Percentiles rank a stretch among this genome's conserved stretches.
These are phyloP conservation scores for Saccharomycopsis sp. DNA, from an alignment of 805 yeast genomes.

Conservation along the genomic window DNA sequence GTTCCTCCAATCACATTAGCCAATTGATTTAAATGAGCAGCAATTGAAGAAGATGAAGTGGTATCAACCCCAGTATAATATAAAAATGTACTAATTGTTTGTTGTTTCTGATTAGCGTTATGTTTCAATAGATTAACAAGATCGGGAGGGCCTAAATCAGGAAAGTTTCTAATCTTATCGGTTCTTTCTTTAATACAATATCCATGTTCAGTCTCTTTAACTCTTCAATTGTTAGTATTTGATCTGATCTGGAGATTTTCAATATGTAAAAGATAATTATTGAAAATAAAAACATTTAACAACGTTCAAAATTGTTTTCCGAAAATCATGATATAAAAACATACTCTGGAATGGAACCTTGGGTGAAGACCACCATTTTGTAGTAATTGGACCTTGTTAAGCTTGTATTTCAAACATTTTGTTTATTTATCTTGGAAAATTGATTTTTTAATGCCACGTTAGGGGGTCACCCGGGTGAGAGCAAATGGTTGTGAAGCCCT, in stretches of 20 bases:
- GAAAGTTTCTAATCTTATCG: conserved; percentile 43
- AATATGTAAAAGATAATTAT: background rate
- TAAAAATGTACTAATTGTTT: conserved; percentile 58
- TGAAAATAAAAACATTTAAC: background rate
- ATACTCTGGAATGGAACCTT: conserved; percentile 56
- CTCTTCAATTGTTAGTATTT: conserved; percentile 25
- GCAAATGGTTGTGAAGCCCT: too few species aligned
- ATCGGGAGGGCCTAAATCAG: conserved; percentile 68
- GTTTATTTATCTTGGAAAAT: too few species aligned
- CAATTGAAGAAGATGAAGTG: conserved; percentile 66
- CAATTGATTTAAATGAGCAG: conserved; percentile 60
- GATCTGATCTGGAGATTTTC: conserved; percentile 6
- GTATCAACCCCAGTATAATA: conserved; percentile 71
- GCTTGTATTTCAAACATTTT: too few species aligned
- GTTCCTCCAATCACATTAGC: conserved; percentile 49
- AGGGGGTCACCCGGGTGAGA: too few species aligned
- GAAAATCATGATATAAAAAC: conserved; percentile 19
- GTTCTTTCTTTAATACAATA: conserved; percentile 57
- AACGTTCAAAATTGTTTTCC: background rate
- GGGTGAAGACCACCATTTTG: conserved; percentile 29
- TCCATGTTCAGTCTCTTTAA: conserved; percentile 47
- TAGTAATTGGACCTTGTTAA: background rate
- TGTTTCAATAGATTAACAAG: conserved; percentile 36
- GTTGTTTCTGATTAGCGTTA: conserved; percentile 30
- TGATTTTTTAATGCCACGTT: too few species aligned